These are phyloP conservation scores for Sclerotiophoma versabilis DNA, from an alignment of 2,329 filamentous ascomycete genomes.

Conservation along the genomic window DNA sequence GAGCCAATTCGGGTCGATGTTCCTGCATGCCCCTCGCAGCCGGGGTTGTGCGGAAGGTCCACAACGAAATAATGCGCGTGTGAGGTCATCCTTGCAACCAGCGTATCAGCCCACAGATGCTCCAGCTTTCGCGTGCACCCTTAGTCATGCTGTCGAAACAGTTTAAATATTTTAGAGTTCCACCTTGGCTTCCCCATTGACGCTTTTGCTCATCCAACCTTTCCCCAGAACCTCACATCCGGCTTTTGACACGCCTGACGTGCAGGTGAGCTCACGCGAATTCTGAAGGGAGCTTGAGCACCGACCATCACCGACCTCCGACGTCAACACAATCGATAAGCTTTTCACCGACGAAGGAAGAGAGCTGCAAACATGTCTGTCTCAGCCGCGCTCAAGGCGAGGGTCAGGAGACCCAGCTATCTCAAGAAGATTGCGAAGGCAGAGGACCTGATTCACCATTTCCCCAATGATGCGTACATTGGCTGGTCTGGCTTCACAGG, in stretches of 20 bases:
- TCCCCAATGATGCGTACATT: constrained; percentile 85
- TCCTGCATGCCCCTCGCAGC: constrained; percentile 7
- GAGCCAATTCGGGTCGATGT: constrained; percentile 3
- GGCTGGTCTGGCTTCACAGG: constrained; percentile 93
- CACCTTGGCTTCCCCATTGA: constrained; percentile 11
- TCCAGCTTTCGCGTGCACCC: constrained; percentile 14
- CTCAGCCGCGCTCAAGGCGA: constrained; percentile 77
- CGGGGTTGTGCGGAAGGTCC: constrained; percentile 8
- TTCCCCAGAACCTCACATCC: not conserved
- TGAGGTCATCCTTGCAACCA: constrained; percentile 19
- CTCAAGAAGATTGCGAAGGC: constrained; percentile 80
- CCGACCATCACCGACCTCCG: constrained; percentile 15
- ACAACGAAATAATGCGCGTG: constrained; percentile 1
- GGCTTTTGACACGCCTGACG: constrained; percentile 6
- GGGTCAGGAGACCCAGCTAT: constrained; percentile 77
- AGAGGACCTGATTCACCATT: constrained; percentile 79
- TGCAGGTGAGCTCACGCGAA: constrained; percentile 14
- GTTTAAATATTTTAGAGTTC: constrained; percentile 17
- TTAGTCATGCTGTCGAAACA: constrained; percentile 13
- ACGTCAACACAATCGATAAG: constrained; percentile 12
- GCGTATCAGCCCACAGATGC: constrained; percentile 19
- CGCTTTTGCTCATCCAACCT: not conserved
- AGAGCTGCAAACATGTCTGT: constrained; percentile 55
- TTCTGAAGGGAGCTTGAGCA: constrained; percentile 11
- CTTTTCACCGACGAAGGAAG: not conserved